Conservation (phyloP, 2,329 filamentous ascomycete species). For the Colletotrichum kahawae region DNA sequence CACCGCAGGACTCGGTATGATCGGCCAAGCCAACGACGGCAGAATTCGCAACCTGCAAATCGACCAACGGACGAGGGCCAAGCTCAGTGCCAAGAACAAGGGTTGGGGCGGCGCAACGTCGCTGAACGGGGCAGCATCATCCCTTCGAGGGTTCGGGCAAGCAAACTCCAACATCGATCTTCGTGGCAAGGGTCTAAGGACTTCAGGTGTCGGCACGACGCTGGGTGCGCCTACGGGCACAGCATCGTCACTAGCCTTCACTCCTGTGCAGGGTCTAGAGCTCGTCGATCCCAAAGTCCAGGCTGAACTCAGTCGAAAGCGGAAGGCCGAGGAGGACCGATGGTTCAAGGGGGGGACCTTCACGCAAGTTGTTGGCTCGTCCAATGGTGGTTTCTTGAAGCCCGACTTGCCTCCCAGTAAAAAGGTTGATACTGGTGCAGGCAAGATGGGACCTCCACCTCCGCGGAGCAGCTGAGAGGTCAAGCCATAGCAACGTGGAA, state of each 20-base stretch:
- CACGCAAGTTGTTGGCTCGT: constrained; percentile 75
- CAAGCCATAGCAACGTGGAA: background rate
- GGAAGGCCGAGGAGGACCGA: constrained; percentile 91
- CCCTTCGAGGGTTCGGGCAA: constrained; percentile 78
- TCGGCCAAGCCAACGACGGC: constrained; percentile 87
- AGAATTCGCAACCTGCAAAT: constrained; percentile 87
- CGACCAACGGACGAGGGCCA: constrained; percentile 90
- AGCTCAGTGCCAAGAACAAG: constrained; percentile 92
- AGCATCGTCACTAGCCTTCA: constrained; percentile 88
- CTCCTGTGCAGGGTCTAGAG: constrained; percentile 91
- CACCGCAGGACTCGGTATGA: constrained; percentile 92
- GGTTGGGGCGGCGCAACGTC: constrained; percentile 84
- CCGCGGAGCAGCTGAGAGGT: constrained; percentile 14
- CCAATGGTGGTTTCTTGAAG: constrained; percentile 78
- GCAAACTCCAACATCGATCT: constrained; percentile 70
- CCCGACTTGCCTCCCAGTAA: constrained; percentile 77
- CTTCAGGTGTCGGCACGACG: constrained; percentile 80
- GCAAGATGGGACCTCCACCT: constrained; percentile 52
- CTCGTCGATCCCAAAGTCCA: constrained; percentile 92
- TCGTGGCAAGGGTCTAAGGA: constrained; percentile 78
- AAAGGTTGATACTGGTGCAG: constrained; percentile 69
- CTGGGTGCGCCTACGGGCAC: constrained; percentile 63
- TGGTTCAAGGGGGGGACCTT: constrained; percentile 99
- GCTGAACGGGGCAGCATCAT: constrained; percentile 74
- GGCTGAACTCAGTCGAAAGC: constrained; percentile 85